Evolutionary conservation across 1,284 basidiomycete genomes (phyloP).

Genomic region (Chondrostereum purpureum): DNA sequence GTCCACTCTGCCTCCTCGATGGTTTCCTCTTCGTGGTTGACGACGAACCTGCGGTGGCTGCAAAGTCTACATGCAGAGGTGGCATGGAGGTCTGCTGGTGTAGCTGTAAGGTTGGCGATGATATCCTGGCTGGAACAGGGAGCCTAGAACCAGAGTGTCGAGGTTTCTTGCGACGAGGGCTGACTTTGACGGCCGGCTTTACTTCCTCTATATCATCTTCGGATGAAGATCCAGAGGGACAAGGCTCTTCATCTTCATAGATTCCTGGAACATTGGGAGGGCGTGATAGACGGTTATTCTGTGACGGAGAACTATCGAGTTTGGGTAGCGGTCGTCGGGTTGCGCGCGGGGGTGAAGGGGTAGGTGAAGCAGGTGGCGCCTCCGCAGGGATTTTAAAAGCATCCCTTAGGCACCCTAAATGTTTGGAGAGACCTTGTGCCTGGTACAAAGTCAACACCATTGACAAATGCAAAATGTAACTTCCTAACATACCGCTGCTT

Average conservation of each 20-base stretch:
- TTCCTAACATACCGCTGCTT: constrained; percentile 57
- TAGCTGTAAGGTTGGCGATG: constrained; percentile 35
- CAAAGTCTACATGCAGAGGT: constrained; percentile 24
- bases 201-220: constrained; percentile 30
- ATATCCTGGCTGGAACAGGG: constrained; percentile 36
- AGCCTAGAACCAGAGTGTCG: constrained; percentile 34
- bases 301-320: constrained; percentile 29
- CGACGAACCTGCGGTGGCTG: constrained; percentile 18
- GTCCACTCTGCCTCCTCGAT: constrained; percentile 59
- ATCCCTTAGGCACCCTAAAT: constrained; percentile 57
- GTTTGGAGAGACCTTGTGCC: constrained; percentile 51
- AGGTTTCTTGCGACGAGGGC: constrained; percentile 34
- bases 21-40: constrained; percentile 40
- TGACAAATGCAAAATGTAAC: constrained; percentile 7
- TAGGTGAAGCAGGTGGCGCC: constrained; percentile 32
- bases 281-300: constrained; percentile 50
- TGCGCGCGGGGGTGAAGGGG: constrained; percentile 43
- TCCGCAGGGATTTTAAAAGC: constrained; percentile 40
- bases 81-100: constrained; percentile 20
- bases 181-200: constrained; percentile 28
- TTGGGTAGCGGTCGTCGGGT: constrained; percentile 27
- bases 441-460: constrained; percentile 9
- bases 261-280: constrained; percentile 63
- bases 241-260: constrained; percentile 58
- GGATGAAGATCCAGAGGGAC: constrained; percentile 22